phyloP scores from a whole-genome alignment of 306 rosid genomes.

The Quercus suber region DNA sequence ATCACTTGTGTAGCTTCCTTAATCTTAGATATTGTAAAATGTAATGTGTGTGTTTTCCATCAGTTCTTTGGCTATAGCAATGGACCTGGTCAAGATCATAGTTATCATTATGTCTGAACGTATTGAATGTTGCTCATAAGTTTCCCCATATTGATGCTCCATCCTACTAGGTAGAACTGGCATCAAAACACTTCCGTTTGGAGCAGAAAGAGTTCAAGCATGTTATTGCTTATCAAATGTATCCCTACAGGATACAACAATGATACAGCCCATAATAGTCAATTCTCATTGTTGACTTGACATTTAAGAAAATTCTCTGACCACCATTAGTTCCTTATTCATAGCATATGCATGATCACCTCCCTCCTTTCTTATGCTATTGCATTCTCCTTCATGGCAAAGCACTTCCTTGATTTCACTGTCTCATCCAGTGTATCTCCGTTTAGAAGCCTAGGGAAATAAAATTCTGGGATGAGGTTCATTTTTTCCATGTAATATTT shows the following conservation, averaged over 20 bases:
- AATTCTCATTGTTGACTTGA: background rate
- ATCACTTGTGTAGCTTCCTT: background rate
- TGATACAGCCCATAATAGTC: background rate
- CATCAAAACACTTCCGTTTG: background rate
- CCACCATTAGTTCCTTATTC: background rate
- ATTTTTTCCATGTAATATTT: background rate
- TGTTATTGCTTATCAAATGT: background rate
- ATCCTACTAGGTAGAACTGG: background rate
- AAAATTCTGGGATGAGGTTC: background rate
- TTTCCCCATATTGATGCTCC: background rate
- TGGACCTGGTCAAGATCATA: background rate
- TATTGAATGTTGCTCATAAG: background rate
- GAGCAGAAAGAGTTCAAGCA: background rate
- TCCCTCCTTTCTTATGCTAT: background rate
- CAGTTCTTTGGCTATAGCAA: background rate
- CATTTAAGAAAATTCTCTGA: background rate
- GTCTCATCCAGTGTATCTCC: background rate
- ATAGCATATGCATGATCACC: background rate
- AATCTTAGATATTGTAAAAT: background rate
- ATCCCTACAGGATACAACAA: background rate
- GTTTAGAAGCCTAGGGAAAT: background rate
- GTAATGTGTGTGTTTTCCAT: background rate
- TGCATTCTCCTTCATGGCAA: background rate
- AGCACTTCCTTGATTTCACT: conserved; percentile 5
- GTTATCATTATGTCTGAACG: background rate